phyloP scores from a whole-genome alignment of 1,284 basidiomycete genomes.

The Vanrija humicola region DNA sequence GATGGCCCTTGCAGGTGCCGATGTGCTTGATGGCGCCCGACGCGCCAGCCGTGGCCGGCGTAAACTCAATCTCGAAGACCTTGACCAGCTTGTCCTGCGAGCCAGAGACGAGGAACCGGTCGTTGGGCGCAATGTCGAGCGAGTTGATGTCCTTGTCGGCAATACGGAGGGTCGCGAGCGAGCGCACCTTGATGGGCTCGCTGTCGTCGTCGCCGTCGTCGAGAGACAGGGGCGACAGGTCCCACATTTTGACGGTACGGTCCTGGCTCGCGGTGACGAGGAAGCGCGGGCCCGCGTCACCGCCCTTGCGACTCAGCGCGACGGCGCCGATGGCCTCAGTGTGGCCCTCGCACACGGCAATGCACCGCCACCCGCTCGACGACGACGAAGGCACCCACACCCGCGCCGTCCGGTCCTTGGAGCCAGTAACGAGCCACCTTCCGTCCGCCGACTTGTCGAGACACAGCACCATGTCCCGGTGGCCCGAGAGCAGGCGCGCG shows the following conservation, averaged over 20 bases:
- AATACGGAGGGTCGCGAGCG: slow-evolving; percentile 82
- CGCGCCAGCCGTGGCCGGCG: slow-evolving; percentile 41
- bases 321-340: slow-evolving; percentile 90
- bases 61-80: slow-evolving; percentile 73
- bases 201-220: slow-evolving; percentile 8
- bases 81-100: slow-evolving; percentile 96
- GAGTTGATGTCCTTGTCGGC: slow-evolving; percentile 99
- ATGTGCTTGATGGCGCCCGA: slow-evolving; percentile 67
- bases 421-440: slow-evolving; percentile 76
- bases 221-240: slow-evolving; percentile 59
- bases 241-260: slow-evolving; percentile 98
- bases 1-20: slow-evolving; percentile 91
- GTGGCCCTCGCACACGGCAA: slow-evolving; percentile 88
- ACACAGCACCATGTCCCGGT: slow-evolving; percentile 86
- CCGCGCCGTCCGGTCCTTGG: slow-evolving; percentile 85
- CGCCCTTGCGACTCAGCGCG: slow-evolving; percentile 61
- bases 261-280: slow-evolving; percentile 95
- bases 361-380: slow-evolving; percentile 64
- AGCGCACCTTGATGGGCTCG: slow-evolving; percentile 59
- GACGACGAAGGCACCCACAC: slow-evolving; percentile 65
- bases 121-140: slow-evolving; percentile 87
- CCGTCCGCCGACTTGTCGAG: slow-evolving; percentile 68
- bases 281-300: slow-evolving; percentile 53
- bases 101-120: slow-evolving; percentile 81
- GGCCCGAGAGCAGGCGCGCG: slow-evolving; percentile 76